These are phyloP conservation scores for Lentinula novae-zelandiae DNA, from an alignment of 1,284 basidiomycete species.

Conservation along the genomic window DNA sequence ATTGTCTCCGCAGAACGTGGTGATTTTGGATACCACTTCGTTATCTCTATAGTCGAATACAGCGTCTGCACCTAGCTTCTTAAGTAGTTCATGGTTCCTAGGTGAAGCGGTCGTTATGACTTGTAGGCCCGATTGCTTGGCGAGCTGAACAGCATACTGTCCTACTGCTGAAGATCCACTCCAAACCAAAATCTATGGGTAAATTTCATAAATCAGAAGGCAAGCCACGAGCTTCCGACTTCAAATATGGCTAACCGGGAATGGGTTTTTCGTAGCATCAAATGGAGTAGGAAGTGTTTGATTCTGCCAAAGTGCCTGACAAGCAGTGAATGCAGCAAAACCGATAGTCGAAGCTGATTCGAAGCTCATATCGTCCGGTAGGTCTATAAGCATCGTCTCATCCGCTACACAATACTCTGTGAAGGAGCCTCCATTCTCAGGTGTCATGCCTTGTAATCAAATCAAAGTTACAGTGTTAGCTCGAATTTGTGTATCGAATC, in stretches of 20 bases:
- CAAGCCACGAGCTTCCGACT: background rate
- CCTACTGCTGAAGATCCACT: too few relatives aligned
- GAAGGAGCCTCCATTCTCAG: constrained; percentile 25
- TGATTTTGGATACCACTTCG: constrained; percentile 20
- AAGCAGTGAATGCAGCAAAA: constrained; percentile 17
- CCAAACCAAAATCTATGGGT: too few relatives aligned
- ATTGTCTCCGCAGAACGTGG: constrained; percentile 10
- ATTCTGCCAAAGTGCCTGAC: constrained; percentile 24
- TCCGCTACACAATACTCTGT: constrained; percentile 28
- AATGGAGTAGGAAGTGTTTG: constrained; percentile 22
- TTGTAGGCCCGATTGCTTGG: too few relatives aligned
- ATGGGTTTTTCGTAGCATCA: constrained; percentile 14
- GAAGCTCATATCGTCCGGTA: constrained; percentile 27
- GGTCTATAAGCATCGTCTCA: constrained; percentile 20
- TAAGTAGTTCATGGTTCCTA: background rate
- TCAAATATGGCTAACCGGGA: constrained; percentile 14
- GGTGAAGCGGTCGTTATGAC: too few relatives aligned
- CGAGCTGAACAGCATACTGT: too few relatives aligned
- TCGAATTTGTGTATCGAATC: too few relatives aligned
- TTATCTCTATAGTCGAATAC: constrained; percentile 33
- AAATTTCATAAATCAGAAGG: too few relatives aligned
- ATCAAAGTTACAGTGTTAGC: too few relatives aligned
- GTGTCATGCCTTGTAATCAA: constrained; percentile 16
- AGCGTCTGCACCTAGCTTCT: constrained; percentile 28
- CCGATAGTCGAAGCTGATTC: constrained; percentile 23